Evolutionary conservation across 2,329 filamentous ascomycete genomes (phyloP), one percentile per base, ranked within the genome.

Genomic region (Colletotrichum sp.): DNA sequence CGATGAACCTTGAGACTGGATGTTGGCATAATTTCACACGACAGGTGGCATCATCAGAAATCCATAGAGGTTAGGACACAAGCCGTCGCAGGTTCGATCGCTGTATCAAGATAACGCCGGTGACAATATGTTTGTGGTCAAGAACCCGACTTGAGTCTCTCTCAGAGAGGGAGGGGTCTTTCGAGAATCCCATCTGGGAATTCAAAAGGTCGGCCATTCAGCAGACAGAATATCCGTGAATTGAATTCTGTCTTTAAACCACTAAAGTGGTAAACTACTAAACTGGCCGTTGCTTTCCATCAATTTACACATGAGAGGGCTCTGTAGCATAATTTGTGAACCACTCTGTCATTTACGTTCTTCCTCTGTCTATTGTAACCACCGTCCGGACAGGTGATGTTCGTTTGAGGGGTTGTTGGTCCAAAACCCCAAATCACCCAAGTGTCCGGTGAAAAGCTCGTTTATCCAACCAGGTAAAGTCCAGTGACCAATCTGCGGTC

Each of bases 21-120:
- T 22, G 0, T 52, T 12, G 10, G 43, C 7, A 22, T 13, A 0
- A 13, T 0, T n/a, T 48, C 0, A 0, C 0, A n/a, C 39, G 9
- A n/a, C 0, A 2, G 43, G n/a, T 25, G n/a, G 12, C n/a, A 52
- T 22, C n/a, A 52, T 52, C 0, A 52, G 43, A 3, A 52, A 52
- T 25, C n/a, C 10, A 52, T 12, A 1, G 0, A 22, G n/a, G 43
- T 22, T 48, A 0, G 9, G 10, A 10, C 10, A 43, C 6, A n/a
- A 43, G 39, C 18, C 39, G 6, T 39, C 36, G 36, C 15, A 39
- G 7, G 8, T 39, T 36, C 6, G 6, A 7, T 10, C 2, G 39
- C 18, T 5, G 36, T 18, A 8, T 43, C 8, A 18, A 36, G 3
- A 36, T 36, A 36, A 7, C 15, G 13, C 15, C 6, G 34, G 9